Evolutionary conservation across 176 grass and related monocot species (phyloP), one percentile per base, ranked within the genome.

Genomic region (Metroxylon sagu): DNA sequence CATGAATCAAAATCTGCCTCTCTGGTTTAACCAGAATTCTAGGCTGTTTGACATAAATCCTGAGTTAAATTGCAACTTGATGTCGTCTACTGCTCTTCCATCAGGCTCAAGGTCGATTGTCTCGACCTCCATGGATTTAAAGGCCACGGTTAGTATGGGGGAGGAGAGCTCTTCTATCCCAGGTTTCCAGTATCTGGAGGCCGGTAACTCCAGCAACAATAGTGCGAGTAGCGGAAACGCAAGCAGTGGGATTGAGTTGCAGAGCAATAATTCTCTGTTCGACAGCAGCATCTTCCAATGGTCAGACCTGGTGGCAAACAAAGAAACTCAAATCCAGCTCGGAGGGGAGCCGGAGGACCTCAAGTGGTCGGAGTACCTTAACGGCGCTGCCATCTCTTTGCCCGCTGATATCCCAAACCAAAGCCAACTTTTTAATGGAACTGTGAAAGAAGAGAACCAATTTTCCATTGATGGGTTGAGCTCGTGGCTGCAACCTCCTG

Each of bases 351-450:
- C 63, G 3, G 63, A 66, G 63, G 63, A 66, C 19, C 63, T 66
- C 49, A 66, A 52, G 18, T 66, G 63, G 63, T 66, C 63, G 2
- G 63, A 66, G 49, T 66, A 53, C 49, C 63, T 66, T 48, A 17
- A 66, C 6, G 63, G 63, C 25, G 49, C 21, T 23, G 21, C 25
- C 63, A 52, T 52, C 63, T 23, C 48, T 5, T 5, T 12, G 7
- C 16, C 60, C 4, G 18, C 63, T 0, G 25, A 14, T 5, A 28
- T 28, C 17, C 48, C 52, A 29, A 52, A 16, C 21, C 49, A 53
- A 29, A 66, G 18, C 5, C 49, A 66, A 35, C 31, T 35, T 10
- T 35, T 35, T 35, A 10, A 35, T 35, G 31, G 19, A 10, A 8
- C 7, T 19, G 21, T 19, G 18, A 55, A 55, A 55, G 53, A 55